Percentiles rank a stretch among this genome's conserved stretches.
Evolutionary conservation across 345 rosid species (phyloP).

Genomic region (Raphanus raphanistrum): DNA sequence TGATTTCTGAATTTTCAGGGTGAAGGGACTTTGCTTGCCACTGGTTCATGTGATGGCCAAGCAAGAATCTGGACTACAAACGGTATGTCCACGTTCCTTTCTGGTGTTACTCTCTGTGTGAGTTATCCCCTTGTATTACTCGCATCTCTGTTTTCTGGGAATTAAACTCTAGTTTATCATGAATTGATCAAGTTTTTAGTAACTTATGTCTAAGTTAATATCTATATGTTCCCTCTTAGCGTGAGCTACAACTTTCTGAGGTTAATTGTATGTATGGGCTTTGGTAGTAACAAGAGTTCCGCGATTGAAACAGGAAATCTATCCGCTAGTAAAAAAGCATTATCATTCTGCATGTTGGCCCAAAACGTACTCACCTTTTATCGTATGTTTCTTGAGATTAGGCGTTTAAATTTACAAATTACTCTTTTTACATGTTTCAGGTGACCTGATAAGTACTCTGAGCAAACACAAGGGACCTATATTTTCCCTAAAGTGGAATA

Average conservation of each 20-base stretch:
- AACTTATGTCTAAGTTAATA: background rate
- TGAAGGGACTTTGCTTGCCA: constrained; percentile 91
- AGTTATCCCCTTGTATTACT: background rate
- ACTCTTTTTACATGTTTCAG: constrained; percentile 39
- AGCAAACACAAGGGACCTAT: constrained; percentile 96
- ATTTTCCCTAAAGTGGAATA: constrained; percentile 99
- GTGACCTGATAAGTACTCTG: constrained; percentile 79
- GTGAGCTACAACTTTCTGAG: background rate
- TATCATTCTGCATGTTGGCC: background rate
- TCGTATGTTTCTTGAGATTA: constrained; percentile 13
- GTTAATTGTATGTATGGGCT: constrained; percentile 5
- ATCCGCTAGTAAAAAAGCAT: constrained; percentile 1
- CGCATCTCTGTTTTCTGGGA: background rate
- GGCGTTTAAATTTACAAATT: background rate
- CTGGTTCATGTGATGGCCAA: constrained; percentile 97
- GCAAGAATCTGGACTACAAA: constrained; percentile 86
- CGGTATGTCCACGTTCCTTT: constrained; percentile 50
- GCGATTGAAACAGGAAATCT: background rate
- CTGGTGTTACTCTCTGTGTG: background rate
- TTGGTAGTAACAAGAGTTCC: background rate
- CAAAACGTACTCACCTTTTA: background rate
- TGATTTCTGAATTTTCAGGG: constrained; percentile 51
- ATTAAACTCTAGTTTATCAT: background rate
- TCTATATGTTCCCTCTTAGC: background rate
- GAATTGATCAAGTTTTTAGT: background rate